Evolutionary conservation across 2,329 filamentous ascomycete genomes (phyloP).

Genomic region (Neofusicoccum sp.): DNA sequence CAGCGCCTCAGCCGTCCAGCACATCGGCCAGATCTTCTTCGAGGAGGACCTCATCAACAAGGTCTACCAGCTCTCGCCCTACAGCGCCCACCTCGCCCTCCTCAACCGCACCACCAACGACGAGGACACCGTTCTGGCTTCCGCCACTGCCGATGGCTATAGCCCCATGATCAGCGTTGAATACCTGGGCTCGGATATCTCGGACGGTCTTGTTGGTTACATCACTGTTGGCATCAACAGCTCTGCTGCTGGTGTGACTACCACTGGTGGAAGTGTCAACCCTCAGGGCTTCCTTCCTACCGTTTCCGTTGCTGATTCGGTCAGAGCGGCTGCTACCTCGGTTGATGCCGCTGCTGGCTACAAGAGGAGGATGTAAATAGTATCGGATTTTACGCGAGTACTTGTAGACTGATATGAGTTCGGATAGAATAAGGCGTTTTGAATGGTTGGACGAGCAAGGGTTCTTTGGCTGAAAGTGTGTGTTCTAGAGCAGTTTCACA

Average conservation of each 20-base stretch:
- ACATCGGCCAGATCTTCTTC: slow-evolving; percentile 68
- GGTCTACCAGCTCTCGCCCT: slow-evolving; percentile 53
- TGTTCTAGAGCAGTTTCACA: neutral
- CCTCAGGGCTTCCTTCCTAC: slow-evolving; percentile 6
- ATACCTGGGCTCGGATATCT: slow-evolving; percentile 54
- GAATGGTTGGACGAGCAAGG: neutral
- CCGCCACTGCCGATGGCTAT: slow-evolving; percentile 46
- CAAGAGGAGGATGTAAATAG: neutral
- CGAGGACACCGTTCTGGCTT: slow-evolving; percentile 54
- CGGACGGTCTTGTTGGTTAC: slow-evolving; percentile 37
- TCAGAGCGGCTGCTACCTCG: neutral
- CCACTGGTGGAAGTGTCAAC: neutral
- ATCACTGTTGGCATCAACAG: slow-evolving; percentile 24
- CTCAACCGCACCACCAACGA: slow-evolving; percentile 52
- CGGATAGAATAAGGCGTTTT: neutral
- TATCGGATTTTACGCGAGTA: neutral
- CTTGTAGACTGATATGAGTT: neutral
- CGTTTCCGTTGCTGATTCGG: neutral
- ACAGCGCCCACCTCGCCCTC: slow-evolving; percentile 42
- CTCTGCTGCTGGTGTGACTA: neutral
- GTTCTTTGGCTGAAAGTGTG: neutral
- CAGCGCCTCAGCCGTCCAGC: slow-evolving; percentile 48
- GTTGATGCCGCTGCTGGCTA: slow-evolving; percentile 2
- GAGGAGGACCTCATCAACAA: slow-evolving; percentile 59
- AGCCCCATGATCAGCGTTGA: slow-evolving; percentile 62